phyloP scores from a whole-genome alignment of 805 yeast species.

The Torulaspora gathmanii region DNA sequence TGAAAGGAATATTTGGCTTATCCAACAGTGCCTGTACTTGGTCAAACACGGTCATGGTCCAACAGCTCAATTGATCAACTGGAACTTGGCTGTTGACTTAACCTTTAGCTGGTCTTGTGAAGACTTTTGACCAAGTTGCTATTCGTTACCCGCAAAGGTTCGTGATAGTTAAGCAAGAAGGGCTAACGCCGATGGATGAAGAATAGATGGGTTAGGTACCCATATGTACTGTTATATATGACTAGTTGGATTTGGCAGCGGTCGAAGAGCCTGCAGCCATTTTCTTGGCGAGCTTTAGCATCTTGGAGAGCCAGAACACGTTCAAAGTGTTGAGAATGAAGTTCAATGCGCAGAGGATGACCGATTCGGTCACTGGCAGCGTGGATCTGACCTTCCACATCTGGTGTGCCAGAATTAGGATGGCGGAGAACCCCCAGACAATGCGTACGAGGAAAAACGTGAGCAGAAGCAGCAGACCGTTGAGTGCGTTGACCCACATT shows the following conservation, averaged over 20 bases:
- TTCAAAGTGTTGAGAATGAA: conserved; percentile 62
- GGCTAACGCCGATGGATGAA: not conserved
- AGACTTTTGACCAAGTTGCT: not conserved
- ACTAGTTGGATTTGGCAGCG: conserved; percentile 11
- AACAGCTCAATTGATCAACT: not conserved
- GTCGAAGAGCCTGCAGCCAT: conserved; percentile 33
- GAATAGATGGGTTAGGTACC: not conserved
- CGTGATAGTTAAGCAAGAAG: not conserved
- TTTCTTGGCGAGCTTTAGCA: conserved; percentile 70
- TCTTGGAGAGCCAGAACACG: conserved; percentile 81
- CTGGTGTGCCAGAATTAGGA: conserved; percentile 46
- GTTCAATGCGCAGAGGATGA: conserved; percentile 53
- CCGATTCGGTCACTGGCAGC: conserved; percentile 46
- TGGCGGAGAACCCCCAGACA: conserved; percentile 81
- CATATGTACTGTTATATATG: not conserved
- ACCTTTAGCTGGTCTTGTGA: not conserved
- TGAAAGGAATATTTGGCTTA: conserved; percentile 73
- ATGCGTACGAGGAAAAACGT: conserved; percentile 77
- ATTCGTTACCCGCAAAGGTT: not conserved
- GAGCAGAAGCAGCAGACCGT: conserved; percentile 65
- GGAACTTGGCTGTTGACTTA: not conserved
- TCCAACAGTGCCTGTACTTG: conserved; percentile 52
- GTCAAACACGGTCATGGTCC: conserved; percentile 12
- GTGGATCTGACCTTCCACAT: conserved; percentile 43
- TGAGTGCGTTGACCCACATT: conserved; percentile 48